These are phyloP conservation scores for Brachypodium distachyon DNA, from an alignment of 202 grass and related monocot genomes.

Conservation along the genomic window DNA sequence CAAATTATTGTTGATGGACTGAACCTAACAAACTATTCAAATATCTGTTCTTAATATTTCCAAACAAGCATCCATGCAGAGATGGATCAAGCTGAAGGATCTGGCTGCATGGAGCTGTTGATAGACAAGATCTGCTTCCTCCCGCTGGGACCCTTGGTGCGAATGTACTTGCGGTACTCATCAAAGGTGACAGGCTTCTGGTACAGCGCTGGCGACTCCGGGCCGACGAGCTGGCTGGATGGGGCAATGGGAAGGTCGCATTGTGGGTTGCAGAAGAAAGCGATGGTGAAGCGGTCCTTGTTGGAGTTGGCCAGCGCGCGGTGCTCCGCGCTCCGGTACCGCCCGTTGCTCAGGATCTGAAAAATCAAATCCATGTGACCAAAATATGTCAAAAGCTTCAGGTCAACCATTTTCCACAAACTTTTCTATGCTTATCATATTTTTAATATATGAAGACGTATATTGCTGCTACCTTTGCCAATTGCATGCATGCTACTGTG, in stretches of 20 bases:
- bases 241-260: conserved; percentile 43
- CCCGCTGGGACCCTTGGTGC: conserved; percentile 34
- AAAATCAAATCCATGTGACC: neutral
- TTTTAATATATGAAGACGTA: no score
- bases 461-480: neutral
- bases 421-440: neutral
- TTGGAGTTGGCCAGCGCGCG: conserved; percentile 32
- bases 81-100: neutral
- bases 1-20: no score
- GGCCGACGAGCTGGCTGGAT: conserved; percentile 19
- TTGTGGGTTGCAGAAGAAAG: conserved; percentile 67
- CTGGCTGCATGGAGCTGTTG: neutral
- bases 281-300: conserved; percentile 42
- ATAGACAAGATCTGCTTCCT: conserved; percentile 40
- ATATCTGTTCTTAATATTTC: neutral
- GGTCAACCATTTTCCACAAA: neutral
- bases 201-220: conserved; percentile 20
- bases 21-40: neutral
- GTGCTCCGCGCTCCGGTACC: conserved; percentile 63
- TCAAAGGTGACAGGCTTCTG: conserved; percentile 17
- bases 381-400: neutral
- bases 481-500: neutral
- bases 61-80: neutral
- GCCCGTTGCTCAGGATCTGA: conserved; percentile 59
- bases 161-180: conserved; percentile 47